Evolutionary conservation across 768 basidiomycete genomes (phyloP).

Genomic region (Rhizopogon sp.): DNA sequence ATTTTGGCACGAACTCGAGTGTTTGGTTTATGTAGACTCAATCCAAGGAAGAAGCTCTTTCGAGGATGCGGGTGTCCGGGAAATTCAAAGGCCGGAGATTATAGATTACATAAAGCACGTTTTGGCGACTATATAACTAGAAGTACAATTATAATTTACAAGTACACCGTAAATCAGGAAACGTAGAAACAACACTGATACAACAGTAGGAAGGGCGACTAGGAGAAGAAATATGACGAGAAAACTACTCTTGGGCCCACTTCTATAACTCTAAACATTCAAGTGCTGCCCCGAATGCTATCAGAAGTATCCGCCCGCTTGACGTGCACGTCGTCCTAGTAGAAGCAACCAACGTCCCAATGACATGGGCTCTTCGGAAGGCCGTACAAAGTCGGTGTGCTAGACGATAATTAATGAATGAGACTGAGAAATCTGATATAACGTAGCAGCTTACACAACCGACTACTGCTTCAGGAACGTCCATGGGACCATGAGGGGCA

Average conservation of each 20-base stretch:
- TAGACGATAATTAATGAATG: not conserved
- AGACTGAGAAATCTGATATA: not conserved
- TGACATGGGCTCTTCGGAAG: not conserved
- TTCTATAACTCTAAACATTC: not conserved
- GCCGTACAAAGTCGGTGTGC: not conserved
- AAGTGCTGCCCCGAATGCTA: too few relatives aligned
- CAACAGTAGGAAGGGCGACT: not conserved
- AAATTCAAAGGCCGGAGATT: too few relatives aligned
- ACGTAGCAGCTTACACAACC: not conserved
- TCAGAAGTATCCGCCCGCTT: not conserved
- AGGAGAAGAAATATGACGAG: not conserved
- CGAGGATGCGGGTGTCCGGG: too few relatives aligned
- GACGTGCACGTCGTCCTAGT: not conserved
- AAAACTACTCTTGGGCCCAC: not conserved
- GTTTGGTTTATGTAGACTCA: too few relatives aligned
- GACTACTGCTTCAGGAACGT: not conserved
- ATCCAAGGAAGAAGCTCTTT: too few relatives aligned
- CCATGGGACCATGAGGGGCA: not conserved
- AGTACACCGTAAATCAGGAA: too few relatives aligned
- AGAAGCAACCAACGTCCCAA: not conserved
- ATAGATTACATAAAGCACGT: too few relatives aligned
- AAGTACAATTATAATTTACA: too few relatives aligned
- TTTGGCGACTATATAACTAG: too few relatives aligned
- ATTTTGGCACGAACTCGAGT: too few relatives aligned
- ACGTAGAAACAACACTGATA: too few relatives aligned